phyloP scores from a whole-genome alignment of 371 early-diverging fungal genomes.

The Mycotypha africana region DNA sequence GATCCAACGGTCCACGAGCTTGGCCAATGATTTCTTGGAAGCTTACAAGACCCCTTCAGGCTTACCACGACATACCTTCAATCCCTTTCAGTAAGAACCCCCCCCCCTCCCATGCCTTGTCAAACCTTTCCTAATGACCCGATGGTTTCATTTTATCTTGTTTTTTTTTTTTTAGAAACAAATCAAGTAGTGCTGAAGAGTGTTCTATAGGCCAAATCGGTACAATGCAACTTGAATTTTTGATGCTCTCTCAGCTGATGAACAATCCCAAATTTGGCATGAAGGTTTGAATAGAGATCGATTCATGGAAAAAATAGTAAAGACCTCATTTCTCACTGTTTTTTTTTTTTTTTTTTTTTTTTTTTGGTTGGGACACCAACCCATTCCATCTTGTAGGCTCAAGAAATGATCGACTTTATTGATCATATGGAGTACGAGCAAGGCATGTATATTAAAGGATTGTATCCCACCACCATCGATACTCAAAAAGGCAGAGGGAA shows the following conservation, averaged over 20 bases:
- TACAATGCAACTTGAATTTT: constrained; percentile 84
- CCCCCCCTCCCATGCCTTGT: too few relatives aligned
- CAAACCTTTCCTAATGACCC: too few relatives aligned
- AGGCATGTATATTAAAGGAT: constrained; percentile 46
- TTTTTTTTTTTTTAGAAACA: constrained; percentile 19
- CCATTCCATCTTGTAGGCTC: constrained; percentile 29
- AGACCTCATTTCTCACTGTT: neutral
- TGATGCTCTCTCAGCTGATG: constrained; percentile 68
- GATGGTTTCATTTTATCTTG: too few relatives aligned
- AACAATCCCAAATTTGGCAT: constrained; percentile 54
- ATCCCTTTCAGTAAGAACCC: constrained; percentile 28
- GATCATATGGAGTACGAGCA: constrained; percentile 32
- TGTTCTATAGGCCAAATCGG: constrained; percentile 80
- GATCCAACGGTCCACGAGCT: constrained; percentile 42
- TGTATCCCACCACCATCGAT: constrained; percentile 46
- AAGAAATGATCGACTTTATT: constrained; percentile 41
- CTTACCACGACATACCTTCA: constrained; percentile 46
- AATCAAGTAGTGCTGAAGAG: constrained; percentile 8
- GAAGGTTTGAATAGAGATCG: constrained; percentile 30
- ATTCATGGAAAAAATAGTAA: neutral
- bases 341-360: neutral
- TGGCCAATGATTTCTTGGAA: constrained; percentile 47
- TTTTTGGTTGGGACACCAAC: too few relatives aligned
- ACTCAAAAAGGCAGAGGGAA: constrained; percentile 32
- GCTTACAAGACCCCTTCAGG: constrained; percentile 63